Percentiles rank a stretch among this genome's conserved stretches.
These are phyloP conservation scores for Diplosphaera chodatii DNA, from an alignment of 139 green algal species.

Conservation along the genomic window DNA sequence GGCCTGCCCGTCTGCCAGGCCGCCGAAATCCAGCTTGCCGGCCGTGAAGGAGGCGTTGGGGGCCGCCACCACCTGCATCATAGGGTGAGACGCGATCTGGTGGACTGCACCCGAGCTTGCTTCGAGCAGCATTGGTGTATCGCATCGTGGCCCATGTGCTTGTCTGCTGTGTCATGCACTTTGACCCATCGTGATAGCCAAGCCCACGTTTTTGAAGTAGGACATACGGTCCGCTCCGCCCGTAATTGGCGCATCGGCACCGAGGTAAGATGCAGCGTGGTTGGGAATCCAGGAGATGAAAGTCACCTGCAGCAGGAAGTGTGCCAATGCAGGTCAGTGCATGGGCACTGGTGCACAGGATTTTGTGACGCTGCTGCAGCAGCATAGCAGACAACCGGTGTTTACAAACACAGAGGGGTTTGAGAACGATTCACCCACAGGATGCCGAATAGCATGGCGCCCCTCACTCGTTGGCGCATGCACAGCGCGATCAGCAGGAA, in stretches of 20 bases:
- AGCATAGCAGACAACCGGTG: no score
- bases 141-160: no score
- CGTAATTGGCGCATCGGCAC: constrained; percentile 17
- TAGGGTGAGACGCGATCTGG: no score
- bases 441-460: constrained; percentile 50
- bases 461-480: constrained; percentile 35
- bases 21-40: constrained; percentile 33
- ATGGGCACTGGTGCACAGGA: no score
- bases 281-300: constrained; percentile 62
- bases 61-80: no score
- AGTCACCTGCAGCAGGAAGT: constrained; percentile 18
- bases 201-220: constrained; percentile 69
- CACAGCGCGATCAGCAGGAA: constrained; percentile 47
- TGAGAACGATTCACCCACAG: constrained; percentile 26
- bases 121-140: no score
- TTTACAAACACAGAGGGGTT: no score
- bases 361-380: no score
- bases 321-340: no score
- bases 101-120: no score
- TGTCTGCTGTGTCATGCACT: no score
- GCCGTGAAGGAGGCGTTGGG: constrained; percentile 35
- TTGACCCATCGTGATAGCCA: no score
- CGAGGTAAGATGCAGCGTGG: constrained; percentile 42
- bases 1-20: constrained; percentile 24
- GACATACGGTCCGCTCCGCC: constrained; percentile 35